These are phyloP conservation scores for Euclidium syriacum DNA, from an alignment of 345 rosid genomes.

Conservation along the genomic window DNA sequence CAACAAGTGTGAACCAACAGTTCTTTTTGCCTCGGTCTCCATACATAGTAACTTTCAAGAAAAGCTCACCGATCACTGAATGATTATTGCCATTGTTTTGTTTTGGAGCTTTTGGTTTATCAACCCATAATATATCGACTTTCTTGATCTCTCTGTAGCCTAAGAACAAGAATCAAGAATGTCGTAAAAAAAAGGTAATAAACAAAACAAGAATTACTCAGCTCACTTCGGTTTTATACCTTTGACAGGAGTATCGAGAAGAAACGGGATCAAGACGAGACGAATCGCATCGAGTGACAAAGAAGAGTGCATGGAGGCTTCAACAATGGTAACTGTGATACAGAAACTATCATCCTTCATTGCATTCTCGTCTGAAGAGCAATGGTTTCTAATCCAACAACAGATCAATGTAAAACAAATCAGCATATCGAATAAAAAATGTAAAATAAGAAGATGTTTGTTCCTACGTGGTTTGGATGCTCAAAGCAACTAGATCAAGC, in stretches of 20 bases:
- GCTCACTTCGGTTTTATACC: constrained; percentile 26
- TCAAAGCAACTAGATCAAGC: constrained; percentile 33
- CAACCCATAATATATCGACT: constrained; percentile 79
- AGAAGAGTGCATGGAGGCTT: constrained; percentile 35
- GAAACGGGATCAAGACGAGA: constrained; percentile 50
- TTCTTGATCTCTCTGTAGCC: constrained; percentile 73
- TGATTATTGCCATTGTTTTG: constrained; percentile 1
- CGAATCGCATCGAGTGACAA: constrained; percentile 38
- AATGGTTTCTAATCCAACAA: constrained; percentile 22
- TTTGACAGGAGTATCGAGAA: constrained; percentile 56
- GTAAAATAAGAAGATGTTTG: background rate
- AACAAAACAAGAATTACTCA: background rate
- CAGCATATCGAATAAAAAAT: background rate
- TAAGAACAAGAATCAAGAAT: constrained; percentile 31
- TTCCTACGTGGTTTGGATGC: constrained; percentile 59
- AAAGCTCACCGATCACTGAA: constrained; percentile 63
- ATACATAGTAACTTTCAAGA: constrained; percentile 63
- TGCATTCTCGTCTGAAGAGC: constrained; percentile 27
- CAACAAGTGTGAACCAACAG: constrained; percentile 60
- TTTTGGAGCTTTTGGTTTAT: constrained; percentile 38
- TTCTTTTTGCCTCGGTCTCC: constrained; percentile 38
- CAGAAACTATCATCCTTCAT: constrained; percentile 48
- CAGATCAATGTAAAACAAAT: constrained; percentile 8
- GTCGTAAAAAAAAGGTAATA: constrained; percentile 16
- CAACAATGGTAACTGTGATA: constrained; percentile 44